Evolutionary conservation across 83 land plant genomes (phyloP), one percentile per base, ranked within the genome.

Genomic region (Thuja plicata): DNA sequence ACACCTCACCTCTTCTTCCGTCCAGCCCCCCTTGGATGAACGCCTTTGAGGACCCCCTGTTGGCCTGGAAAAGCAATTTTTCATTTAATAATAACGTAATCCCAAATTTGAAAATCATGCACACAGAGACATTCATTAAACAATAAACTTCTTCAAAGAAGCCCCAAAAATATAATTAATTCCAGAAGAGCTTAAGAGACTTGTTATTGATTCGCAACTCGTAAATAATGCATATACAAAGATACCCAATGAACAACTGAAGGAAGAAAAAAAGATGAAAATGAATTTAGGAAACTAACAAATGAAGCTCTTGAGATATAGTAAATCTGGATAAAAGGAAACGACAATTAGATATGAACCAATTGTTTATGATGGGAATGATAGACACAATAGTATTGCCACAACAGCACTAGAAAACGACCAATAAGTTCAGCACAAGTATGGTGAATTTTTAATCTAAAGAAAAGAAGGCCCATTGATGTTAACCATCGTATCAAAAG

Each of bases 1-100:
- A 34, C 38, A 34, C 13, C 87, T 37, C 43, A 60, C 87, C 87
- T 86, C 87, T 86, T 86, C 71, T 55, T 35, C 57, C 5, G 87
- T 86, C 87, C 87, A 86, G 24, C 87, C 87, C 8, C 87, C 87
- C 71, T 86, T 86, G 55, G 87, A 86, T 55, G 87, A 86, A 37
- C 87, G 87, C 87, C 87, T 86, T 86, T 50, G 52, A 35, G 87
- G 87, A 24, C 87, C 87, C 60, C 87, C 87, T 37, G 87, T 86
- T 52, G 87, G 87, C 43, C 87, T 86, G 87, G 24, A 27, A 81
- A 82, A 11, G 37, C 38, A 74, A 74, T 32, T 32, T 74, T 34
- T 13, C 13, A 11, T 34, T 74, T 74, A 74, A 13, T 34, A 11
- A 13, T 74, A 74, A 34, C 78, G 34, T 32, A 74, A 30, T 12